phyloP scores from a whole-genome alignment of 495 filamentous ascomycete species.

The Patellaria atrata region DNA sequence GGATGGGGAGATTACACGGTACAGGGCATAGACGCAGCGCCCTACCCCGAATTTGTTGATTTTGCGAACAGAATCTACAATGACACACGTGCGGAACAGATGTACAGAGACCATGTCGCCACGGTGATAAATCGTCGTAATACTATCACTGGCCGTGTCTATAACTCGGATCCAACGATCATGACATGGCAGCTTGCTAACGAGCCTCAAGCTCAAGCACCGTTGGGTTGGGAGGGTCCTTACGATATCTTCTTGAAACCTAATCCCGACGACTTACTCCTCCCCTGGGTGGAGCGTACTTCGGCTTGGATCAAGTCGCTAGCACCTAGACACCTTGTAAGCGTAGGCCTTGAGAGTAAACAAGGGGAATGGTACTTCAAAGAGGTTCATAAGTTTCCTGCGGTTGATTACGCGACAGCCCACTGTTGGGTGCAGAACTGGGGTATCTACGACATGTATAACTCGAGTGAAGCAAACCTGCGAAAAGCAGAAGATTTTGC shows the following conservation, averaged over 20 bases:
- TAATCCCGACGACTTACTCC: constrained; percentile 14
- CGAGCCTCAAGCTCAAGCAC: constrained; percentile 16
- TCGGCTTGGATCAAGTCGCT: constrained; percentile 15
- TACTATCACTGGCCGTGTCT: constrained; percentile 18
- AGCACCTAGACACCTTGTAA: constrained; percentile 18
- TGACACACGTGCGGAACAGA: constrained; percentile 9
- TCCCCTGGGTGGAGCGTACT: constrained; percentile 17
- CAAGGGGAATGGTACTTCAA: constrained; percentile 21
- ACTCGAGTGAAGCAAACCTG: constrained; percentile 9
- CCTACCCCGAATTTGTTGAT: constrained; percentile 11
- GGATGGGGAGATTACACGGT: constrained; percentile 19
- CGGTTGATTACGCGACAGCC: constrained; percentile 19
- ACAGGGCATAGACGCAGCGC: constrained; percentile 3
- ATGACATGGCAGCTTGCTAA: constrained; percentile 25
- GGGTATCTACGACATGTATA: constrained; percentile 21
- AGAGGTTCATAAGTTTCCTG: constrained; percentile 14
- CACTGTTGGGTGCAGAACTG: constrained; percentile 24
- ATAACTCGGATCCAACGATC: constrained; percentile 20
- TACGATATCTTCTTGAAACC: constrained; percentile 11
- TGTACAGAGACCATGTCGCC: constrained; percentile 19
- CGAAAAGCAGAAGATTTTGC: constrained; percentile 16
- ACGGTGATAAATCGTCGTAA: constrained; percentile 16
- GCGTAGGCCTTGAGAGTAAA: constrained; percentile 19
- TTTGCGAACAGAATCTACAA: constrained; percentile 19
- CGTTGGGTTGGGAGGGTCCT: constrained; percentile 10